These are phyloP conservation scores for Neoboletus brunneissimus DNA, from an alignment of 768 basidiomycete species.

Conservation along the genomic window DNA sequence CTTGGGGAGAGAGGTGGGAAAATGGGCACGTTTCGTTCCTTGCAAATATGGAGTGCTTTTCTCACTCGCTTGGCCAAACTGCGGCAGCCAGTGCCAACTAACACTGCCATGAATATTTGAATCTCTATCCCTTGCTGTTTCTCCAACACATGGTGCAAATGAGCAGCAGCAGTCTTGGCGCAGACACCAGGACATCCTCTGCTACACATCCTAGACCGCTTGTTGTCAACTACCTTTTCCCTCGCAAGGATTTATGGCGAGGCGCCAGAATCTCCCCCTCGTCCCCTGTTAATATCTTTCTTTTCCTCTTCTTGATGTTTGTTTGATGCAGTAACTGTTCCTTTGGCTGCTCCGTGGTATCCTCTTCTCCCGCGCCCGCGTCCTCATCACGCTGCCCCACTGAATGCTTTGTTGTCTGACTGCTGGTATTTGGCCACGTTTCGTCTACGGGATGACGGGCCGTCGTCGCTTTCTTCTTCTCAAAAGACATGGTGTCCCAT, in stretches of 20 bases:
- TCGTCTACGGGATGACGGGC: not conserved
- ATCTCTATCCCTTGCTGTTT: no score
- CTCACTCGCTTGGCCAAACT: no score
- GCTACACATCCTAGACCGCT: not conserved
- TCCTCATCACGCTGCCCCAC: not conserved
- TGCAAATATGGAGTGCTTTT: not conserved
- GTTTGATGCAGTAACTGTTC: not conserved
- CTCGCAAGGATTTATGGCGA: constrained; percentile 24
- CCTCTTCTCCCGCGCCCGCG: constrained; percentile 1
- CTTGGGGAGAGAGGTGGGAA: constrained; percentile 31
- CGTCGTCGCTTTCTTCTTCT: constrained; percentile 32
- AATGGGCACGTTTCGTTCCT: constrained; percentile 13
- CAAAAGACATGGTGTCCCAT: constrained; percentile 59
- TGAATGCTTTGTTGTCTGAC: not conserved
- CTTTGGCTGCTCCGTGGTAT: not conserved
- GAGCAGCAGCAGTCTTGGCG: not conserved
- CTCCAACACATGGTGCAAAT: not conserved
- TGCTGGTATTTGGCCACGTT: not conserved
- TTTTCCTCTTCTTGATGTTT: constrained; percentile 18
- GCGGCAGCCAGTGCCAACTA: no score
- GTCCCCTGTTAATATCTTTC: constrained; percentile 15
- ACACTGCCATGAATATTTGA: not conserved
- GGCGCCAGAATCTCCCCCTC: constrained; percentile 5
- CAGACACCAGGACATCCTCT: not conserved
- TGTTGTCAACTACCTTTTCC: constrained; percentile 5